A percentile compares a stretch with the other conserved stretches of the same genome.
Evolutionary conservation across 257 asterid genomes (phyloP).

Genomic region (Salvia rosmarinus): DNA sequence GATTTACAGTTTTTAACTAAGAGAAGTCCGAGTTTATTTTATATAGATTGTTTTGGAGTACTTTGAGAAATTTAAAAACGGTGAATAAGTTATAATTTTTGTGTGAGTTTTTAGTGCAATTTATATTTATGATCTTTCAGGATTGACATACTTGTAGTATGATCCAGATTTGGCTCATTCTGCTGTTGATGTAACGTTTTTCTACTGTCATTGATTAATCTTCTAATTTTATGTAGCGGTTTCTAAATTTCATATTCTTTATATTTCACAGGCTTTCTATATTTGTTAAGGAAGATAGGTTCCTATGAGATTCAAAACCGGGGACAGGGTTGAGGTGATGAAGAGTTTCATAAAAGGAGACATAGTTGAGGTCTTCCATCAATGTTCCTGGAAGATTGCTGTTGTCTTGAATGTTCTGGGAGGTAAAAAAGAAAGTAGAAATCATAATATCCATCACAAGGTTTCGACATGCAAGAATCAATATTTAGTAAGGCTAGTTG

Average conservation of each 20-base stretch:
- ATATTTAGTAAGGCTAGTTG: constrained; percentile 65
- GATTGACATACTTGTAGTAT: neutral
- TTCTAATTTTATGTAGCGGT: neutral
- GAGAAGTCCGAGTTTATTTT: no score
- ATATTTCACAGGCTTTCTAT: constrained; percentile 44
- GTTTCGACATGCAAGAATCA: constrained; percentile 37
- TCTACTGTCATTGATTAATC: neutral
- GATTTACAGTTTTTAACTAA: constrained; percentile 18
- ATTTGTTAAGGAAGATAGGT: constrained; percentile 26
- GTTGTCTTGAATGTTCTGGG: constrained; percentile 49
- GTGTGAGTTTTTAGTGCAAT: neutral
- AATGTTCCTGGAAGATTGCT: constrained; percentile 68
- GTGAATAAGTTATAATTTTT: neutral
- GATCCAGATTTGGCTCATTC: constrained; percentile 23
- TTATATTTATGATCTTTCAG: neutral
- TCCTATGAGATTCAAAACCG: constrained; percentile 62
- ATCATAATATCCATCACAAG: no score
- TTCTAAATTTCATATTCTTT: constrained; percentile 22
- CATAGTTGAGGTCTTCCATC: constrained; percentile 71
- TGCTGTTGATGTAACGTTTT: neutral
- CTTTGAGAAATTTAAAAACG: neutral
- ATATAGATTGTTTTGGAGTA: no score
- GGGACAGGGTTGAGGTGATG: constrained; percentile 77
- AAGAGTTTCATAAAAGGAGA: constrained; percentile 54
- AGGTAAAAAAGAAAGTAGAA: no score